Evolutionary conservation across 2,329 filamentous ascomycete species (phyloP).

Genomic region (Claviceps sp.): DNA sequence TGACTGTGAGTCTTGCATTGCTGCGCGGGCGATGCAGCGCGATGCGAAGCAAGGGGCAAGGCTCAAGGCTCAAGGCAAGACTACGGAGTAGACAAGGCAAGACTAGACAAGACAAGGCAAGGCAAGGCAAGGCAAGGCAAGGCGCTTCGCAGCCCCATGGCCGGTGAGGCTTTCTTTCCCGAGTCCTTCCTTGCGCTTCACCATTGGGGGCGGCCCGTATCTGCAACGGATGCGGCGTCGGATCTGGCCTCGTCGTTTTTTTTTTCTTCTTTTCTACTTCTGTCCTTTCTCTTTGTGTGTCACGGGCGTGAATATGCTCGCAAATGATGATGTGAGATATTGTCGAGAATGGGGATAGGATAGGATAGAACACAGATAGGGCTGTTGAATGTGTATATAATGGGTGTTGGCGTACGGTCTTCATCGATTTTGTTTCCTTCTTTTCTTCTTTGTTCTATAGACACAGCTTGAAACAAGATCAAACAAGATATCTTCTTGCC

Average conservation of each 20-base stretch:
- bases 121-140: neutral
- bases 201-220: neutral
- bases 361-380: neutral
- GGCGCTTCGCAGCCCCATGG: neutral
- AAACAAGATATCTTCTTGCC: no score
- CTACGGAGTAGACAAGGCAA: neutral
- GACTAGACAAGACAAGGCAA: neutral
- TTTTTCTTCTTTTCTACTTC: no score
- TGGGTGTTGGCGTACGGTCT: neutral
- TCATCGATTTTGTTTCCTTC: neutral
- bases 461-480: neutral
- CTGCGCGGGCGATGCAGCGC: no score
- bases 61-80: no score
- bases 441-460: neutral
- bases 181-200: neutral
- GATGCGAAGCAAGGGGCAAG: no score
- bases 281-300: no score
- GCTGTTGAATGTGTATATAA: neutral
- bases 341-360: neutral
- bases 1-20: neutral
- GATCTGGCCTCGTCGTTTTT: neutral
- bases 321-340: neutral
- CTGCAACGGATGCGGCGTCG: neutral
- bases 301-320: neutral
- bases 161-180: neutral